Base-by-base conservation (phyloP, 2,329 filamentous ascomycete genomes). In the Daldinia eschscholtzii region DNA sequence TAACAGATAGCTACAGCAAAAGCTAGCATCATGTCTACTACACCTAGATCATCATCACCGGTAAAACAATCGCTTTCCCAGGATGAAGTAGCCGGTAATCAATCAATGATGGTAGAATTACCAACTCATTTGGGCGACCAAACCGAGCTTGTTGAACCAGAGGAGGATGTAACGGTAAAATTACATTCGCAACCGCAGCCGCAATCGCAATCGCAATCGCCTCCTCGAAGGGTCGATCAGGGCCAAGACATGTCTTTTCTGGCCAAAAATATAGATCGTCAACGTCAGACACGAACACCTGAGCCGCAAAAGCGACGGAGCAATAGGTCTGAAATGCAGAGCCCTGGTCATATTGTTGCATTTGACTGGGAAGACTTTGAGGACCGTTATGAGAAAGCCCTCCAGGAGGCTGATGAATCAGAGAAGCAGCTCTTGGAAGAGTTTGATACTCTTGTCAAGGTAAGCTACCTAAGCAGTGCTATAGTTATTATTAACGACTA, bases 301-400 rank as follows among this genome's bases (percentile, higher is more conserved):
- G 74, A 76, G 30, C 82, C 82, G 15, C 82, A 84, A 70, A 80
- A 80, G 57, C 78, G 80, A 63, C 67, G 73, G 35, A 77, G 76
- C 62, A 78, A 80, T 60, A 73, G 74, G 46, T 74, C 75, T 60
- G 78, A 77, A 58, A 71, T 74, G 42, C 76, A 77, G 26, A 86
- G 87, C 1, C 84, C 86, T 0, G 84, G 84, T 18, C 80, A 81
- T 59, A 81, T 93, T 67, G 80, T 82, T 52, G 61, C 81, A 76
- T 93, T 92, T 75, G 88, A 94, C 79, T 97, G 94, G 94, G 83
- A 90, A 2, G 86, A 91, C n/a, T 90, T 97, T 35, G 86, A 94
- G 78, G 77, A 82, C 1, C 87, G 88, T 46, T 97, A 94, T 73
- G 85, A 90, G 66, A 81, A 86, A 59, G 89, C 88, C 18, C 87